A percentile compares a stretch with the other conserved stretches of the same genome.
Evolutionary conservation across 2,329 filamentous ascomycete species (phyloP).

Genomic region (Ophiostoma tasmaniense): DNA sequence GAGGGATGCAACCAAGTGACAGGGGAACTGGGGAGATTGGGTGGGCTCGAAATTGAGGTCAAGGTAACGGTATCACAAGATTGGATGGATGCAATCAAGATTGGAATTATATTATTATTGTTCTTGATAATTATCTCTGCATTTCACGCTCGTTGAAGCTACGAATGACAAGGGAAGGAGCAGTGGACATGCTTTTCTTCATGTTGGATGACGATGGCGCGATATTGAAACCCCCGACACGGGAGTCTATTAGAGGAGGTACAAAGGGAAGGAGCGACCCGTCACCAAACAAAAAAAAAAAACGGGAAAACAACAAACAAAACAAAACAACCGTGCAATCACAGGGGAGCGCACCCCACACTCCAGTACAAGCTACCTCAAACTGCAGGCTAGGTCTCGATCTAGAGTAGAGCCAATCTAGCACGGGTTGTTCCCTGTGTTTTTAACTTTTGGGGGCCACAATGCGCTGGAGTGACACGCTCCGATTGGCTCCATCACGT

Average conservation of each 20-base stretch:
- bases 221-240: neutral
- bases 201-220: neutral
- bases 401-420: neutral
- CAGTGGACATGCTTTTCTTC: neutral
- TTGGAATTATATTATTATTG: neutral
- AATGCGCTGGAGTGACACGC: neutral
- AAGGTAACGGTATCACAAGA: slow-evolving; percentile 15
- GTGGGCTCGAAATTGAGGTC: slow-evolving; percentile 8
- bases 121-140: too few relatives aligned
- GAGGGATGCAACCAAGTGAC: neutral
- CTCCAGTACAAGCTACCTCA: slow-evolving; percentile 11
- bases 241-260: neutral
- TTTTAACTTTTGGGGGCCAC: neutral
- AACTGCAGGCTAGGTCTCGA: neutral
- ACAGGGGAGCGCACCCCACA: slow-evolving; percentile 1
- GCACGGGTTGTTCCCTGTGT: neutral
- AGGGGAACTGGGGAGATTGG: neutral
- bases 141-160: neutral
- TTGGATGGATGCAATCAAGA: neutral
- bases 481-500: slow-evolving; percentile 3
- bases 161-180: neutral
- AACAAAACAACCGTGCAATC: slow-evolving; percentile 3
- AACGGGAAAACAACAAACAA: slow-evolving; percentile 1
- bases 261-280: slow-evolving; percentile 8
- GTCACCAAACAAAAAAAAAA: slow-evolving; percentile 7